Evolutionary conservation across 2,329 filamentous ascomycete species (phyloP).

Genomic region (Zymoseptoria brevis): DNA sequence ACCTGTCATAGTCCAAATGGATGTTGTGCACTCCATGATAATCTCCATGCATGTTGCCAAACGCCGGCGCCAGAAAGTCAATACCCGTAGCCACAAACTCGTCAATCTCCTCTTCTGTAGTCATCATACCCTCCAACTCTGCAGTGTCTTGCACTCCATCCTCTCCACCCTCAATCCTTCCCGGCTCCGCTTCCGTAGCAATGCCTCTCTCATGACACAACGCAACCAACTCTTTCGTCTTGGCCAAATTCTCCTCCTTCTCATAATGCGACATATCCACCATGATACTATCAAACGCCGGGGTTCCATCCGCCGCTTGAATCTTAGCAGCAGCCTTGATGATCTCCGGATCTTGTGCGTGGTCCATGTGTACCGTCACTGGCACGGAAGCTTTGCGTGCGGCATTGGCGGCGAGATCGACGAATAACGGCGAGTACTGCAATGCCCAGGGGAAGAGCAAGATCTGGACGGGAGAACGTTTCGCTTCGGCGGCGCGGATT

Average conservation of each 20-base stretch:
- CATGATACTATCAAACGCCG: conserved; percentile 62
- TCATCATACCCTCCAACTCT: conserved; percentile 24
- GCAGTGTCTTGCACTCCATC: conserved; percentile 26
- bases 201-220: conserved; percentile 26
- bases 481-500: conserved; percentile 60
- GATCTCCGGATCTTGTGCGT: conserved; percentile 38
- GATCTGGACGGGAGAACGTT: conserved; percentile 60
- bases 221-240: conserved; percentile 22
- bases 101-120: conserved; percentile 23
- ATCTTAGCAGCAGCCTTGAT: conserved; percentile 19
- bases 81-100: conserved; percentile 27
- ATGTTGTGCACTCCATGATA: conserved; percentile 56
- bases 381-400: conserved; percentile 36
- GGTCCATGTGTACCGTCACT: conserved; percentile 41
- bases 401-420: conserved; percentile 40
- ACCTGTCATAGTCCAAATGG: conserved; percentile 51
- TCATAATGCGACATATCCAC: conserved; percentile 31
- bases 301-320: conserved; percentile 30
- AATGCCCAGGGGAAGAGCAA: conserved; percentile 69
- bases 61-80: conserved; percentile 27
- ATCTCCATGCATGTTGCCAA: conserved; percentile 29
- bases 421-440: conserved; percentile 50
- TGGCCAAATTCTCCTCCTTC: conserved; percentile 25
- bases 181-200: conserved; percentile 28
- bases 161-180: conserved; percentile 29